A percentile compares a stretch with the other conserved stretches of the same genome.
Conservation (phyloP, 106 monocot genomes). For the Gastrodia elata region DNA sequence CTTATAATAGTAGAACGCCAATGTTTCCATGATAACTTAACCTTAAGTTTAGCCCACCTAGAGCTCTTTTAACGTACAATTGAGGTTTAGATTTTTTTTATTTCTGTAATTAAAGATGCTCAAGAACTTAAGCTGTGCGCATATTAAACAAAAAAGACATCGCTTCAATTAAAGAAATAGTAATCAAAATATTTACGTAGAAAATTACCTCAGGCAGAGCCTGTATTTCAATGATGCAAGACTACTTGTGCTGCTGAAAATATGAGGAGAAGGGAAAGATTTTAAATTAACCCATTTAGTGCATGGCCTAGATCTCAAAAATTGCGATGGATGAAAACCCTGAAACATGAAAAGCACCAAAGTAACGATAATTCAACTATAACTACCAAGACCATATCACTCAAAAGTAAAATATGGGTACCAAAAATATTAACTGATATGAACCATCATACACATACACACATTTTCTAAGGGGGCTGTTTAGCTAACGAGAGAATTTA, state of each 20-base stretch:
- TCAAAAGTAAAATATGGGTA: not conserved
- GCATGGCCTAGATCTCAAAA: not conserved
- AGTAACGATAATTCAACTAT: not conserved
- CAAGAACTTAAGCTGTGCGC: not conserved
- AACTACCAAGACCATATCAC: not conserved
- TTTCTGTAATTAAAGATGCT: not conserved
- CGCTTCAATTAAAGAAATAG: not conserved
- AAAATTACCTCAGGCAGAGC: constrained; percentile 7
- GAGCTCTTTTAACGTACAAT: too few relatives aligned
- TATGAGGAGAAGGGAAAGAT: constrained; percentile 2
- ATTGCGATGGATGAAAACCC: not conserved
- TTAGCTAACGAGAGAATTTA: too few relatives aligned
- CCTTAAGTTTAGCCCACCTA: too few relatives aligned
- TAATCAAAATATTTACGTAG: constrained; percentile 7
- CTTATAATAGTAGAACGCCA: not conserved
- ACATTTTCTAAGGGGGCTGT: too few relatives aligned
- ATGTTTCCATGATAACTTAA: too few relatives aligned
- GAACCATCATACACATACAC: not conserved
- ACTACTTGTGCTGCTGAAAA: not conserved
- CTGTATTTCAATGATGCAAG: not conserved
- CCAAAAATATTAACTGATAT: not conserved
- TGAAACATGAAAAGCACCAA: constrained; percentile 6
- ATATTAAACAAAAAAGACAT: not conserved
- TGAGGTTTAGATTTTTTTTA: not conserved
- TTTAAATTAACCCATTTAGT: not conserved